Evolutionary conservation across 306 rosid genomes (phyloP).

Genomic region (Cyclanthera cordifolia): DNA sequence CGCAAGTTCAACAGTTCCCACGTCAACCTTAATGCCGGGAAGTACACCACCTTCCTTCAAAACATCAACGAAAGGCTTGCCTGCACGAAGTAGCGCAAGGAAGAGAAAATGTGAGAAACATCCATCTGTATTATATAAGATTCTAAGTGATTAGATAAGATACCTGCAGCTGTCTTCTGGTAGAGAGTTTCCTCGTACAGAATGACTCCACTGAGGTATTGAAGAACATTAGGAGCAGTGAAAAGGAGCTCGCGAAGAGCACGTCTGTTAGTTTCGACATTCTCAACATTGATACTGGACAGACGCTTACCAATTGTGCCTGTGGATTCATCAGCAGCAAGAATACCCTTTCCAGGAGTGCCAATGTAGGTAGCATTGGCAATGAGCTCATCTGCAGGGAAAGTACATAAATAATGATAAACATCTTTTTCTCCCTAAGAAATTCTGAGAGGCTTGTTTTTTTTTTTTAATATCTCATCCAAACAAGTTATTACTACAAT

Average conservation of each 20-base stretch:
- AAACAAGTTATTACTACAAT: too few species aligned
- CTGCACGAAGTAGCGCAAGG: constrained; percentile 17
- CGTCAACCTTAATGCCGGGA: constrained; percentile 74
- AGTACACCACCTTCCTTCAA: constrained; percentile 58
- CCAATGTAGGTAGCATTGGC: constrained; percentile 60
- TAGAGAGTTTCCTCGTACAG: constrained; percentile 65
- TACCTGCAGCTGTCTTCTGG: constrained; percentile 50
- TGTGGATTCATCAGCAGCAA: constrained; percentile 65
- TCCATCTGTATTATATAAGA: background rate
- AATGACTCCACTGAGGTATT: constrained; percentile 48
- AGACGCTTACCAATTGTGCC: constrained; percentile 62
- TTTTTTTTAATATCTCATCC: too few species aligned
- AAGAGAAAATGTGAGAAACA: background rate
- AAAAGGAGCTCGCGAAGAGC: constrained; percentile 60
- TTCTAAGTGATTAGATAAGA: background rate
- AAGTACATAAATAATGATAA: background rate
- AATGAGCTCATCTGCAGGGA: constrained; percentile 48
- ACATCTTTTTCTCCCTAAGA: background rate
- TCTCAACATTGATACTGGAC: constrained; percentile 49
- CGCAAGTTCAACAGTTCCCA: constrained; percentile 57
- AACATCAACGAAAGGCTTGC: constrained; percentile 56
- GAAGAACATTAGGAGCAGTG: constrained; percentile 39
- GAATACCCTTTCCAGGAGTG: constrained; percentile 65
- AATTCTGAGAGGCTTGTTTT: too few species aligned
- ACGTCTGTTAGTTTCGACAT: constrained; percentile 43